These are phyloP conservation scores for Phytomonas sp. DNA, from an alignment of 208 protist genomes.

Conservation along the genomic window DNA sequence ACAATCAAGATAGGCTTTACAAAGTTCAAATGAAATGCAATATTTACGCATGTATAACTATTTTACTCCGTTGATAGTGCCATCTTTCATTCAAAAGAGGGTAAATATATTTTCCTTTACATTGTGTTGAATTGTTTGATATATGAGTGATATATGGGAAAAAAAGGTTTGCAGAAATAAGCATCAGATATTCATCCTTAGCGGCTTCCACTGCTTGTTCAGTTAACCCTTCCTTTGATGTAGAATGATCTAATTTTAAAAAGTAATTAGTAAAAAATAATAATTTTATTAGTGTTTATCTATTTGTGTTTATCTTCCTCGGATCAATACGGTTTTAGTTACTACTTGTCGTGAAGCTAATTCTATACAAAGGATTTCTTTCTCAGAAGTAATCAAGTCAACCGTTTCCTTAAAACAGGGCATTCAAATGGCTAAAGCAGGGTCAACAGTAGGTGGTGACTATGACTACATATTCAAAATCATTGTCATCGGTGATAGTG, in stretches of 20 bases:
- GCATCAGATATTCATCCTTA: not conserved
- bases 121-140: not conserved
- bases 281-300: not conserved
- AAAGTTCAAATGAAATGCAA: not conserved
- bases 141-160: not conserved
- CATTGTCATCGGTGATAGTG: constrained; percentile 89
- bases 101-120: not conserved
- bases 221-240: not conserved
- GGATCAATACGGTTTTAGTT: not conserved
- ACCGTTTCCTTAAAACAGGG: constrained; percentile 9
- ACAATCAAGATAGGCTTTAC: not conserved
- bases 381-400: not conserved
- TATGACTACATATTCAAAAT: constrained; percentile 95
- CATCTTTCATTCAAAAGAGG: not conserved
- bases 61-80: not conserved
- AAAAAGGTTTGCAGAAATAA: not conserved
- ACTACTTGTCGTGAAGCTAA: not conserved
- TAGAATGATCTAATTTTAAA: not conserved
- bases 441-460: constrained; percentile 49
- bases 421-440: constrained; percentile 7
- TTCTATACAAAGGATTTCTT: not conserved
- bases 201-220: not conserved
- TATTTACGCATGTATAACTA: not conserved
- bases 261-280: not conserved
- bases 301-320: not conserved